Conservation (phyloP, 2,329 filamentous ascomycete genomes). For the Westerdykella sp. region DNA sequence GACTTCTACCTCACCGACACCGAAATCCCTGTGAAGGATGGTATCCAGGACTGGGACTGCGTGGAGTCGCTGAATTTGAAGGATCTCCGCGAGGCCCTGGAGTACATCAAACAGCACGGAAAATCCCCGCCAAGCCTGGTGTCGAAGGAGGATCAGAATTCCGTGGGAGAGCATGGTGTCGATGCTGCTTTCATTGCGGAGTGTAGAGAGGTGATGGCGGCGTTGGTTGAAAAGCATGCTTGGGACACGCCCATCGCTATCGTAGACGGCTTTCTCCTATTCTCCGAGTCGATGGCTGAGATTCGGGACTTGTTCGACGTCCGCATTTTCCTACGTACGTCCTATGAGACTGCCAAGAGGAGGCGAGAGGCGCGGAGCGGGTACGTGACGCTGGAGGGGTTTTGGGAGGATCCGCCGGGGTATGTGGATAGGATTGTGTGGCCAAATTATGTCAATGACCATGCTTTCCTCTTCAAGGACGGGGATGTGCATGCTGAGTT, state of each 20-base stretch:
- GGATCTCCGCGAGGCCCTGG: slow-evolving; percentile 60
- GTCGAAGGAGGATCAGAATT: slow-evolving; percentile 56
- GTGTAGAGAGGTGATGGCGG: background rate
- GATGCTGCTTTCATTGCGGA: slow-evolving; percentile 27
- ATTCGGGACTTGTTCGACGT: slow-evolving; percentile 62
- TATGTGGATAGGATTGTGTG: slow-evolving; percentile 94
- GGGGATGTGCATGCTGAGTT: slow-evolving; percentile 59
- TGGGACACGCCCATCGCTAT: slow-evolving; percentile 49
- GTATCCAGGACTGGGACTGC: slow-evolving; percentile 86
- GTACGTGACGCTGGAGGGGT: slow-evolving; percentile 75
- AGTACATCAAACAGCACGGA: slow-evolving; percentile 64
- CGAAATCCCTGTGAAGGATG: slow-evolving; percentile 51
- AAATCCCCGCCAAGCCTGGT: slow-evolving; percentile 48
- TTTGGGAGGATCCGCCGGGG: slow-evolving; percentile 90
- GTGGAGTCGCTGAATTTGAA: slow-evolving; percentile 68
- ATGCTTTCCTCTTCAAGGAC: slow-evolving; percentile 70
- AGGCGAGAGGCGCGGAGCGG: slow-evolving; percentile 64
- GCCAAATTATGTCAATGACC: slow-evolving; percentile 83
- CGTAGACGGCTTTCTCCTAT: slow-evolving; percentile 85
- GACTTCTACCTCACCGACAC: slow-evolving; percentile 86
- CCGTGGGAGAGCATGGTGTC: slow-evolving; percentile 40
- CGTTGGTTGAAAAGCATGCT: slow-evolving; percentile 2
- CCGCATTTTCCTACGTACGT: slow-evolving; percentile 68
- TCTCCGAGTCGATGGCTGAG: slow-evolving; percentile 50
- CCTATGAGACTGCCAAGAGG: slow-evolving; percentile 55